Evolutionary conservation across 2,329 filamentous ascomycete species (phyloP).

Genomic region (Sclerotinia spermophila): DNA sequence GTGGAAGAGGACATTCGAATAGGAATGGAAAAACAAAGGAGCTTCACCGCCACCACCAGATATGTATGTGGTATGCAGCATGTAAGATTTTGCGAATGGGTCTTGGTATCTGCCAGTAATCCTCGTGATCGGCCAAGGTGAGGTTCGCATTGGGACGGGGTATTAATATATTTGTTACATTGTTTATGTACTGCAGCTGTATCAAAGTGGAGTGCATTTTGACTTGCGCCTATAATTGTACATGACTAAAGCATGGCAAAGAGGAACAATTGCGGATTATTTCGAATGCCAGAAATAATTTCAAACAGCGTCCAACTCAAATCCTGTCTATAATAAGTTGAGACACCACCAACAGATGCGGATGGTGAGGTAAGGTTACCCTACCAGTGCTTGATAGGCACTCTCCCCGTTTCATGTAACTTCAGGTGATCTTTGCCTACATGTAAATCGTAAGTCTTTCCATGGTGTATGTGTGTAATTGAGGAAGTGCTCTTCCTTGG

Average conservation of each 20-base stretch:
- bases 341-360: background rate
- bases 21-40: background rate
- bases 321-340: conserved; percentile 2
- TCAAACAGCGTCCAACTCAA: background rate
- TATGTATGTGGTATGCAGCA: conserved; percentile 1
- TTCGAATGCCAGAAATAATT: background rate
- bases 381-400: background rate
- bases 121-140: conserved; percentile 3
- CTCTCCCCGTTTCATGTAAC: background rate
- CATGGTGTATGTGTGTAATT: background rate
- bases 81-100: background rate
- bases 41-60: conserved; percentile 12
- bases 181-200: conserved; percentile 1
- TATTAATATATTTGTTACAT: conserved; percentile 10
- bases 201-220: background rate
- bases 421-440: background rate
- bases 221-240: background rate
- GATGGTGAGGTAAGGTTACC: background rate
- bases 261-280: background rate
- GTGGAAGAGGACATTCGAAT: background rate
- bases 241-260: background rate
- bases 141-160: conserved; percentile 3
- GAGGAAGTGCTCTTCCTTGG: background rate
- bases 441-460: background rate
- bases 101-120: conserved; percentile 13